Base-by-base conservation (phyloP, 371 early-diverging fungal species). In the Catenaria anguillulae region DNA sequence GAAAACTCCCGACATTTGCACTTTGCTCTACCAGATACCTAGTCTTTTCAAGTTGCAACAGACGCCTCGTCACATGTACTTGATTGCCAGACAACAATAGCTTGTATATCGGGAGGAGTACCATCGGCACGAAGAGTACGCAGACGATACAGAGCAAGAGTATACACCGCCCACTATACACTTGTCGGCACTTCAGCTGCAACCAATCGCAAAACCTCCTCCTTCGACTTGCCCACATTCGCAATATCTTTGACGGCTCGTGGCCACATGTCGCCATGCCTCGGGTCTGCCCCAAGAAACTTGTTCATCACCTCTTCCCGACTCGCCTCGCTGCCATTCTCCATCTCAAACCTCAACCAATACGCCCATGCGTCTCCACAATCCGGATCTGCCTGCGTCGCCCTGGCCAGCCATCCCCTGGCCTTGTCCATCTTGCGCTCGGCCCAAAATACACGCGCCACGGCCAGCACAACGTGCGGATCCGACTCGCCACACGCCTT, bases 281-380 rank as follows among this genome's bases (percentile, higher is more conserved):
- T 80, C 13, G 97, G 97, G 60, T 89, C 89, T 4, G 93, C 87
- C 4, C 75, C 74, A 0, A 77, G 75, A 69, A 90, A 93, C 31
- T 79, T 76, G 48, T 72, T 71, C n/a, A 88, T 71, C 37, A 92
- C 74, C 26, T 75, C 69, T 17, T 71, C 62, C 40, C 81, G 82
- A 59, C 74, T 75, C 37, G 76, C 77, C 62, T 76, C 76, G 19
- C 74, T 79, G 0, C 92, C 89, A 66, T 90, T 84, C 64, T 83
- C 78, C 52, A 72, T 60, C 72, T 97, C 97, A 74, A 96, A 94
- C 62, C 85, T 84, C 63, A 84, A 84, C 82, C 86, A 90, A 90
- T 92, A 96, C 13, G 92, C 95, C 90, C 92, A 97, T 0, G 88
- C 79, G 70, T 97, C 97, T 4, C 97, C 97, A 17, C 82, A 75